phyloP scores from a whole-genome alignment of 495 filamentous ascomycete species.

The Apiosordaria backusii region DNA sequence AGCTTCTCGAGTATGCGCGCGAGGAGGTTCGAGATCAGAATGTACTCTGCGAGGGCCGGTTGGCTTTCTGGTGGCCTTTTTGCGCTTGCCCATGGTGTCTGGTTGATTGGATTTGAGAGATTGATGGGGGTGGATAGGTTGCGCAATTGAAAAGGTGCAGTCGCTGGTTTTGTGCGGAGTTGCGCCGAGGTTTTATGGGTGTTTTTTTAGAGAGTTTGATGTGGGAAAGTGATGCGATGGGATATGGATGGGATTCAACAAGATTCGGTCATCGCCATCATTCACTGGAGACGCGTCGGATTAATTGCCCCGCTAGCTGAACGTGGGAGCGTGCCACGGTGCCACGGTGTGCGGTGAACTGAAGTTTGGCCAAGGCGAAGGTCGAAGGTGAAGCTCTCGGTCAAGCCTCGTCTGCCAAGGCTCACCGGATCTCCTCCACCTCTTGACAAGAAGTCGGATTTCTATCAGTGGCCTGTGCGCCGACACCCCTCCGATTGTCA shows the following conservation, averaged over 20 bases:
- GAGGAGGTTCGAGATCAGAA: not conserved
- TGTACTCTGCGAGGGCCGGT: slow-evolving; percentile 77
- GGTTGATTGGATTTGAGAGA: not conserved
- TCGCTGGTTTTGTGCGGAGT: not conserved
- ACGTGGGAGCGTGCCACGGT: not conserved
- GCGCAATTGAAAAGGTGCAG: not conserved
- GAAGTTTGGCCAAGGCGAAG: not conserved
- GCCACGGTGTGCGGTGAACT: not conserved
- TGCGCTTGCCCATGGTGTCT: slow-evolving; percentile 73
- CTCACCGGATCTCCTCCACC: not conserved
- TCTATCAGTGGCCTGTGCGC: not conserved
- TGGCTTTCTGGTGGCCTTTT: slow-evolving; percentile 85
- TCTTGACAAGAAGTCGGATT: not conserved
- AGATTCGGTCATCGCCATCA: not conserved
- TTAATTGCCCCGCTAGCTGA: not conserved
- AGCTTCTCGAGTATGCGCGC: not conserved
- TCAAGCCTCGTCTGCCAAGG: too few relatives aligned
- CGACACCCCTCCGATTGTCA: not conserved
- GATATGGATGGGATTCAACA: not conserved
- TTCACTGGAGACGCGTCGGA: not conserved
- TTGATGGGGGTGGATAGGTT: not conserved
- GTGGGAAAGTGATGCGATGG: not conserved
- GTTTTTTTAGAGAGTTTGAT: not conserved
- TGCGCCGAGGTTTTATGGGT: not conserved
- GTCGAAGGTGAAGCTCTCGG: not conserved